phyloP scores from a whole-genome alignment of 805 yeast species.

The Torulaspora quercuum region DNA sequence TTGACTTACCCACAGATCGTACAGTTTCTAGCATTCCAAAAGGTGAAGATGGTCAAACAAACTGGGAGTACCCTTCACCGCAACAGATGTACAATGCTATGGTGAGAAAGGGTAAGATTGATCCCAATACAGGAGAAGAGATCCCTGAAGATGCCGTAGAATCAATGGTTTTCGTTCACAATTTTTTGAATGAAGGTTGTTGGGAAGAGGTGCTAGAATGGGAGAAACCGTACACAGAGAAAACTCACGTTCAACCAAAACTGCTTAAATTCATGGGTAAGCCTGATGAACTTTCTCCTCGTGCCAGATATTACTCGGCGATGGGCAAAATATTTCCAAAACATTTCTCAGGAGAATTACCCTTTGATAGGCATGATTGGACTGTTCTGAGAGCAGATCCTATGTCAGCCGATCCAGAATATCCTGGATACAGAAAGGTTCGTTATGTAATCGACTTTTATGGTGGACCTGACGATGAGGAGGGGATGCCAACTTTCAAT shows the following conservation, averaged over 20 bases:
- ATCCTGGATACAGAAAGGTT: constrained; percentile 58
- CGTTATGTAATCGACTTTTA: constrained; percentile 95
- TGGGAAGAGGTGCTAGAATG: constrained; percentile 92
- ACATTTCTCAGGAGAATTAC: constrained; percentile 71
- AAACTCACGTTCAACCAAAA: constrained; percentile 63
- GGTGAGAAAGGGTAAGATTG: constrained; percentile 81
- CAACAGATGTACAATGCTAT: constrained; percentile 99
- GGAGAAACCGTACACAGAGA: constrained; percentile 70
- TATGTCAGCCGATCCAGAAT: constrained; percentile 32
- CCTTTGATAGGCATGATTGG: constrained; percentile 99
- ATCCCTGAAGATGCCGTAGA: constrained; percentile 95
- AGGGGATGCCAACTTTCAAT: constrained; percentile 87
- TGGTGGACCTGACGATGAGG: constrained; percentile 87
- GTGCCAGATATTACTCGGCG: constrained; percentile 66
- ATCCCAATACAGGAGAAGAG: constrained; percentile 51
- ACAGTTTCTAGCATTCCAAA: constrained; percentile 83
- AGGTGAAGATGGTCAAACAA: constrained; percentile 64
- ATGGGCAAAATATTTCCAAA: constrained; percentile 71
- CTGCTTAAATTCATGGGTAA: constrained; percentile 85
- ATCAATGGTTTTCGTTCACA: constrained; percentile 95
- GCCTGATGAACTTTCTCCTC: constrained; percentile 82
- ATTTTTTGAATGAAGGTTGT: constrained; percentile 93
- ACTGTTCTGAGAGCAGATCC: constrained; percentile 69
- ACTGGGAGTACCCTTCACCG: constrained; percentile 99
- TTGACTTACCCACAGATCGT: constrained; percentile 77